Base-by-base conservation (phyloP, 768 basidiomycete genomes). In the Polyporus arcularius region DNA sequence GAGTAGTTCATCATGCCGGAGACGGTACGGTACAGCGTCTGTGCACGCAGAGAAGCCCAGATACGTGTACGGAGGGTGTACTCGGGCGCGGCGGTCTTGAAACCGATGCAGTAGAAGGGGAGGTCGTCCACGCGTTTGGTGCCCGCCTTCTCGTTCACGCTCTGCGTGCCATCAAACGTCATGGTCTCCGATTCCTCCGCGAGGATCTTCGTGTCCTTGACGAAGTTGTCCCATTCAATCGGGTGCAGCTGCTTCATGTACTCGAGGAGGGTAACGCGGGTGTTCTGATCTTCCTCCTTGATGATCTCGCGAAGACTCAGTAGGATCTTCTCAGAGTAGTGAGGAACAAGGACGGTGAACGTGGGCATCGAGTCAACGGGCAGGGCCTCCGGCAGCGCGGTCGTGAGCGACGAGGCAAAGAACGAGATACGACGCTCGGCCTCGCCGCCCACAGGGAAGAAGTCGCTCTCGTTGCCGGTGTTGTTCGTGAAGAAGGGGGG, bases 1-100 rank as follows among this genome's bases (percentile, higher is more conserved):
- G 94, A 91, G 78, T 99, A 99, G 79, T 99, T 98, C 97, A 99
- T 98, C 94, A 99, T 98, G 63, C 97, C 97, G 4, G 97, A 98
- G 18, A 98, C 94, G 11, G 97, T 99, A 64, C 97, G 89, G 75
- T 99, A 99, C 35, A 99, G 85, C 0, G 97, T 99, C 77, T 99
- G 97, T 5, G 96, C 96, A 55, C 97, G 93, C 30, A 99, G 83
- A 2, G 96, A 98, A 2, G 97, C 96, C 97, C 97, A 98, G 67
- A 99, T 99, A 75, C 97, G 93, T 0, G 96, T 98, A 64, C 97
- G 94, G 48, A 99, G 86, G 35, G 97, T 99, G 74, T 97, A 98
- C 73, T 99, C 97, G 1, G 97, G 97, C 4, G 96, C 95, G 2
- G 97, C 94, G 4, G 92, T 97, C 80, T 98, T 99, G 88, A 99